Conservation (phyloP, 331 rosid species). For the Acacia concinna region DNA sequence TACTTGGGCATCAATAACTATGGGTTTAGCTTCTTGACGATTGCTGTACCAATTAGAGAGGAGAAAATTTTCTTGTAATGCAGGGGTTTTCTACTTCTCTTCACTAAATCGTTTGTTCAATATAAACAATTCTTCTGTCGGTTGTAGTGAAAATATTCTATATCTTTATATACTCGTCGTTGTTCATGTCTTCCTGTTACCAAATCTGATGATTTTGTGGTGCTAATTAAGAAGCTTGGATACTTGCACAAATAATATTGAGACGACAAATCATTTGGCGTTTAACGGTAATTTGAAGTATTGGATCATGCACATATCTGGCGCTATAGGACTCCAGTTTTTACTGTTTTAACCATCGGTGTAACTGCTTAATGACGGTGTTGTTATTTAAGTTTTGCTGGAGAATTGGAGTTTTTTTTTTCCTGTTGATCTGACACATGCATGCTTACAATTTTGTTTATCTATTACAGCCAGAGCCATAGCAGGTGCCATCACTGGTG, state of each 20-base stretch:
- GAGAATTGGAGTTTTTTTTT: constrained; percentile 4
- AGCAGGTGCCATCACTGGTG: constrained; percentile 72
- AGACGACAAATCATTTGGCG: background rate
- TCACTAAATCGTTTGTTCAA: background rate
- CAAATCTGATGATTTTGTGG: background rate
- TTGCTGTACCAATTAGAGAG: background rate
- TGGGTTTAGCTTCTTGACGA: background rate
- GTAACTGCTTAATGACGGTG: background rate
- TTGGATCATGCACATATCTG: background rate
- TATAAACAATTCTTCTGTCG: constrained; percentile 8
- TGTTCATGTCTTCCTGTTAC: background rate
- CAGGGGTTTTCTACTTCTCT: background rate
- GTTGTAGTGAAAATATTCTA: constrained; percentile 19
- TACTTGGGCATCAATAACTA: background rate
- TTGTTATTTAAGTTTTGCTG: background rate
- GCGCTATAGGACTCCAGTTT: background rate
- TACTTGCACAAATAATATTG: background rate
- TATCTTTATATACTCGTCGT: constrained; percentile 8
- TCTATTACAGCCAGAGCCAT: constrained; percentile 60
- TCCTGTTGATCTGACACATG: constrained; percentile 19
- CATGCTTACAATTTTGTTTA: constrained; percentile 15
- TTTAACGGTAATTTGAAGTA: background rate
- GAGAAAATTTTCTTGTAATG: background rate
- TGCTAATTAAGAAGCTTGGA: background rate
- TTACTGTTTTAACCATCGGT: background rate